phyloP scores from a whole-genome alignment of 176 grass and related monocot species.

The Raddia distichophylla region DNA sequence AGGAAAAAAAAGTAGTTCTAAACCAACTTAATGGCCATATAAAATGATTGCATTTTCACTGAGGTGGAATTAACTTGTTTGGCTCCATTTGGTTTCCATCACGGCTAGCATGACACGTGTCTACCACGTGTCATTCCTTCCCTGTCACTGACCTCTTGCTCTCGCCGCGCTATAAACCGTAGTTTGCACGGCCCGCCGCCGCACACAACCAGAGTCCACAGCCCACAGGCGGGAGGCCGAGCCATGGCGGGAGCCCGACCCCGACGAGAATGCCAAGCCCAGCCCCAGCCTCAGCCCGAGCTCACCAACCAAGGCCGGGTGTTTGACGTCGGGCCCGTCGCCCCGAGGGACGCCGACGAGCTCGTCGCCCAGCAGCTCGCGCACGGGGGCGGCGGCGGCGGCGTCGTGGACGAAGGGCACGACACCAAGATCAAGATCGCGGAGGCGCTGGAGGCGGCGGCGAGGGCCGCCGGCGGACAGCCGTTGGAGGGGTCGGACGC shows the following conservation, averaged over 20 bases:
- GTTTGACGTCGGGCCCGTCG: constrained; percentile 40
- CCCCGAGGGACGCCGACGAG: constrained; percentile 52
- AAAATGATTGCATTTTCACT: too few species aligned
- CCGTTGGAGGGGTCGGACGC: constrained; percentile 42
- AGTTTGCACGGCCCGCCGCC: too few species aligned
- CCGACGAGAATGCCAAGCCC: neutral
- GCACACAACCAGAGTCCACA: too few species aligned
- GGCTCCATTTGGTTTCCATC: too few species aligned
- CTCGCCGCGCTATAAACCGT: too few species aligned
- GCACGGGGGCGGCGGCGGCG: constrained; percentile 31
- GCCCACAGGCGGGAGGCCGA: neutral
- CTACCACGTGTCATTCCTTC: too few species aligned
- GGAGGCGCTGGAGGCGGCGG: constrained; percentile 33
- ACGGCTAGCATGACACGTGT: too few species aligned
- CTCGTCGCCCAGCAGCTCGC: constrained; percentile 39
- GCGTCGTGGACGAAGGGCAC: constrained; percentile 30
- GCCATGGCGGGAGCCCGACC: constrained; percentile 33
- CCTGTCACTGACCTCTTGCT: too few species aligned
- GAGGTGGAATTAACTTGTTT: too few species aligned
- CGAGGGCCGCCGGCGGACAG: neutral
- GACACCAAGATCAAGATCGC: constrained; percentile 34
- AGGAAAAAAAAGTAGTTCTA: too few species aligned
- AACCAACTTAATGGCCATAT: too few species aligned
- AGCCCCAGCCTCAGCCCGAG: neutral
- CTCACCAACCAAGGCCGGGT: constrained; percentile 39